These are phyloP conservation scores for Xerocomellus chrysenteron DNA, from an alignment of 768 basidiomycete species.

Conservation along the genomic window DNA sequence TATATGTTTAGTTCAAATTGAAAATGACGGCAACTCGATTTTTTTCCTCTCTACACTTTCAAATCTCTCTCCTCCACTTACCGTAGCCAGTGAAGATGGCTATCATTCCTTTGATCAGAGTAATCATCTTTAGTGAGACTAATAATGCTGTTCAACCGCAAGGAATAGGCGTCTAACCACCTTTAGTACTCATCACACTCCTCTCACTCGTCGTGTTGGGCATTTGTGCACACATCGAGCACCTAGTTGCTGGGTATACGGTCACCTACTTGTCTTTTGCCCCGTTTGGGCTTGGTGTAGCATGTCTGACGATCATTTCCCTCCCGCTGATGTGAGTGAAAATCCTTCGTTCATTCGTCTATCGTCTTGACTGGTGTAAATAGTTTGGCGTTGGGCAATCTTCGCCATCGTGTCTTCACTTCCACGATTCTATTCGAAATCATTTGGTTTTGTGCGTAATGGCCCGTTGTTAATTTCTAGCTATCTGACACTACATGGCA, in stretches of 20 bases:
- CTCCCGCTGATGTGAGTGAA: constrained; percentile 27
- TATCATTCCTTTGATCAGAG: constrained; percentile 26
- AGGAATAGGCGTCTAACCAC: not conserved
- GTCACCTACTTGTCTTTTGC: constrained; percentile 4
- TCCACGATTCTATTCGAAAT: constrained; percentile 27
- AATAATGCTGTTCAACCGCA: not conserved
- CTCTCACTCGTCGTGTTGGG: constrained; percentile 21
- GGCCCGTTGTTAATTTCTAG: not conserved
- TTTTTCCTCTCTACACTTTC: not conserved
- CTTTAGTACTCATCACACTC: constrained; percentile 15
- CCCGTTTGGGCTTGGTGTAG: constrained; percentile 15
- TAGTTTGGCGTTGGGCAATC: constrained; percentile 18
- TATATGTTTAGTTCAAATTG: not conserved
- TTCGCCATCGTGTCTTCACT: constrained; percentile 11
- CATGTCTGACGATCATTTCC: constrained; percentile 16
- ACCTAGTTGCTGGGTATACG: constrained; percentile 5
- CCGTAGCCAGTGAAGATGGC: constrained; percentile 16
- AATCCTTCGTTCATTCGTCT: not conserved
- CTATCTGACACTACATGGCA: not conserved
- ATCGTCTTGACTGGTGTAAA: not conserved
- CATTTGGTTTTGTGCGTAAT: constrained; percentile 27
- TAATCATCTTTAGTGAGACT: constrained; percentile 22
- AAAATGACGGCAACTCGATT: not conserved
- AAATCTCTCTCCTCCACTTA: not conserved
- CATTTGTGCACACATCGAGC: constrained; percentile 20